Percentiles rank a stretch among this genome's conserved stretches.
phyloP scores from a whole-genome alignment of 2,329 filamentous ascomycete species.

The Penicillium oxalicum region DNA sequence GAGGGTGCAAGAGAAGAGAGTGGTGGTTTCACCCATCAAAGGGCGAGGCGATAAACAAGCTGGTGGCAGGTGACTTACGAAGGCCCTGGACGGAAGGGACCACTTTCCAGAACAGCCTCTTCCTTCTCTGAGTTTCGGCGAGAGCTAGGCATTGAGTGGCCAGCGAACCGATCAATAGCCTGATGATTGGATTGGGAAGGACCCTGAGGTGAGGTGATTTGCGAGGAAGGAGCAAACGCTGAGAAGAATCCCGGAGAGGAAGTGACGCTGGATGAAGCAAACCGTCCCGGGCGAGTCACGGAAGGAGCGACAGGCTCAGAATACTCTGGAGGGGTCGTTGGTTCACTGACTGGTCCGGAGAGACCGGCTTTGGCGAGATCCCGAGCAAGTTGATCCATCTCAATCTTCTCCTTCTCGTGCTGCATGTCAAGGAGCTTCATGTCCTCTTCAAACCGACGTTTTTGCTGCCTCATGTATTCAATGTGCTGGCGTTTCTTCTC shows the following conservation, averaged over 20 bases:
- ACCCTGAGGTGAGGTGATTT: slow-evolving; percentile 70
- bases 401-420: slow-evolving; percentile 73
- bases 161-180: slow-evolving; percentile 63
- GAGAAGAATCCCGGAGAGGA: slow-evolving; percentile 72
- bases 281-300: slow-evolving; percentile 78
- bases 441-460: slow-evolving; percentile 82
- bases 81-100: slow-evolving; percentile 66
- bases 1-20: too few species aligned
- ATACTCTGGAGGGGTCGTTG: slow-evolving; percentile 92
- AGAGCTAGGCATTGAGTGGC: slow-evolving; percentile 78
- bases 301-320: slow-evolving; percentile 74
- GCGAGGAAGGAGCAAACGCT: slow-evolving; percentile 60
- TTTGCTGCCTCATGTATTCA: slow-evolving; percentile 83
- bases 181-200: slow-evolving; percentile 43
- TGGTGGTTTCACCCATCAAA: too few species aligned
- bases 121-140: slow-evolving; percentile 87
- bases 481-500: slow-evolving; percentile 93
- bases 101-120: slow-evolving; percentile 62
- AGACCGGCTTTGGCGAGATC: slow-evolving; percentile 58
- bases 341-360: slow-evolving; percentile 80
- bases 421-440: slow-evolving; percentile 85
- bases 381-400: slow-evolving; percentile 78
- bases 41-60: background rate
- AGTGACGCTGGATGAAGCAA: slow-evolving; percentile 81
- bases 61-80: slow-evolving; percentile 57